Percentiles rank a stretch among this genome's conserved stretches.
phyloP scores from a whole-genome alignment of 1,139 yeast species.

The Kodamaea anthophila region DNA sequence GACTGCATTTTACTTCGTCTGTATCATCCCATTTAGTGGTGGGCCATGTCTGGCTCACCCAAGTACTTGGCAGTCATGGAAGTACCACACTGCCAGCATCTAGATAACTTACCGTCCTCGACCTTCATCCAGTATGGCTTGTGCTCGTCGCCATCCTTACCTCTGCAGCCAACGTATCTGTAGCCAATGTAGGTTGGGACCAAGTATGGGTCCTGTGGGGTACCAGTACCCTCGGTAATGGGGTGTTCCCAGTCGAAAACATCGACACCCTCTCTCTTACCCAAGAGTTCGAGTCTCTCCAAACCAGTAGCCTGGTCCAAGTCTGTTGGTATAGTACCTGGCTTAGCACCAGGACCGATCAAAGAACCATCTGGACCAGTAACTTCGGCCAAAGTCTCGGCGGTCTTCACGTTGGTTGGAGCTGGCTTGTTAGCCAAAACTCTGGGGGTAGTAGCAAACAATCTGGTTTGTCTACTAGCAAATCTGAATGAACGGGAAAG shows the following conservation, averaged over 20 bases:
- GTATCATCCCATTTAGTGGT: slow-evolving; percentile 25
- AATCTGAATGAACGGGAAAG: slow-evolving; percentile 38
- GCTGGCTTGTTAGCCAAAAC: slow-evolving; percentile 21
- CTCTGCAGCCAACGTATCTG: slow-evolving; percentile 97
- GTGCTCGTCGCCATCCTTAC: slow-evolving; percentile 86
- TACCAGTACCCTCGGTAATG: slow-evolving; percentile 83
- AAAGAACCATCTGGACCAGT: slow-evolving; percentile 67
- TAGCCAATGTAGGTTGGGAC: slow-evolving; percentile 88
- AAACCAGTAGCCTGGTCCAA: slow-evolving; percentile 97
- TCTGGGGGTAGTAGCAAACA: slow-evolving; percentile 34
- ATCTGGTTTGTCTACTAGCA: slow-evolving; percentile 38
- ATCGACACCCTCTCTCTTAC: slow-evolving; percentile 93
- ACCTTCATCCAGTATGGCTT: slow-evolving; percentile 92
- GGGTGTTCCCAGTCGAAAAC: slow-evolving; percentile 89
- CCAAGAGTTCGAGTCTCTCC: slow-evolving; percentile 92
- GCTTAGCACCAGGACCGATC: slow-evolving; percentile 84
- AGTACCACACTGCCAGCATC: slow-evolving; percentile 99
- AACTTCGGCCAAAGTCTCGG: slow-evolving; percentile 68
- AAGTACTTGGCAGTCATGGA: slow-evolving; percentile 85
- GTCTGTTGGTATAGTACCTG: slow-evolving; percentile 85
- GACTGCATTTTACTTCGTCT: slow-evolving; percentile 1
- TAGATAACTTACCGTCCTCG: slow-evolving; percentile 72
- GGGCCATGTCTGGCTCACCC: slow-evolving; percentile 70
- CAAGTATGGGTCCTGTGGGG: slow-evolving; percentile 72
- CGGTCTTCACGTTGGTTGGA: slow-evolving; percentile 42